phyloP scores from a whole-genome alignment of 331 rosid genomes.

The Saraca asoca region DNA sequence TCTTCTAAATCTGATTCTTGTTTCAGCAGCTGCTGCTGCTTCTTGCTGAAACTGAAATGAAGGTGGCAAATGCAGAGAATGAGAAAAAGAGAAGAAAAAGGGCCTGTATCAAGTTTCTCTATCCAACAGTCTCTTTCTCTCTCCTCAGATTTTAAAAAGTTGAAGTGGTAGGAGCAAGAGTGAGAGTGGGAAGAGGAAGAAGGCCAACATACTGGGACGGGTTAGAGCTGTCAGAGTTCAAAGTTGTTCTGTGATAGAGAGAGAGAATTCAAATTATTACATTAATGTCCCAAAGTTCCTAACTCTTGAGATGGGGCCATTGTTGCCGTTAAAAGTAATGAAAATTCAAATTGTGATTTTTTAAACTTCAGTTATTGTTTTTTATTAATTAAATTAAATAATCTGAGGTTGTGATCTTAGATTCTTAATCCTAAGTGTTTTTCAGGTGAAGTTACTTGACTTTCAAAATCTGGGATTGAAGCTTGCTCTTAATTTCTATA shows the following conservation, averaged over 20 bases:
- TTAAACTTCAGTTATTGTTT: background rate
- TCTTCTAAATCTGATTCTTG: too few relatives aligned
- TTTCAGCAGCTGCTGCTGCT: too few relatives aligned
- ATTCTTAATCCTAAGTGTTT: slow-evolving; percentile 9
- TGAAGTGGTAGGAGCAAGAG: slow-evolving; percentile 31
- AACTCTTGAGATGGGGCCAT: slow-evolving; percentile 27
- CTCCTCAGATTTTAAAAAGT: slow-evolving; percentile 22
- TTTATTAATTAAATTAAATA: background rate
- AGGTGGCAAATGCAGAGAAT: too few relatives aligned
- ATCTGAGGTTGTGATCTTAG: background rate
- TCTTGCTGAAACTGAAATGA: too few relatives aligned
- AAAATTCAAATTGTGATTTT: slow-evolving; percentile 1
- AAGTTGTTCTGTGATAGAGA: slow-evolving; percentile 37
- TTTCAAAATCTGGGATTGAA: slow-evolving; percentile 1
- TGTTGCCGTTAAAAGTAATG: slow-evolving; percentile 37
- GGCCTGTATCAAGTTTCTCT: slow-evolving; percentile 23
- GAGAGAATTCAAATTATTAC: slow-evolving; percentile 43
- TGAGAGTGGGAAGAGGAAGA: slow-evolving; percentile 22
- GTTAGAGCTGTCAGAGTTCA: slow-evolving; percentile 44
- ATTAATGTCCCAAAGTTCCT: slow-evolving; percentile 23
- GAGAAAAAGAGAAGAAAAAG: slow-evolving; percentile 12
- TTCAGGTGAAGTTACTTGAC: slow-evolving; percentile 24
- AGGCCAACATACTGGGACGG: slow-evolving; percentile 44
- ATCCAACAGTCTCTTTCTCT: slow-evolving; percentile 24
- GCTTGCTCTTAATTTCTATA: too few relatives aligned